Percentiles rank a stretch among this genome's conserved stretches.
Conservation (phyloP, 2,329 filamentous ascomycete genomes). For the Colletotrichum aenigma region DNA sequence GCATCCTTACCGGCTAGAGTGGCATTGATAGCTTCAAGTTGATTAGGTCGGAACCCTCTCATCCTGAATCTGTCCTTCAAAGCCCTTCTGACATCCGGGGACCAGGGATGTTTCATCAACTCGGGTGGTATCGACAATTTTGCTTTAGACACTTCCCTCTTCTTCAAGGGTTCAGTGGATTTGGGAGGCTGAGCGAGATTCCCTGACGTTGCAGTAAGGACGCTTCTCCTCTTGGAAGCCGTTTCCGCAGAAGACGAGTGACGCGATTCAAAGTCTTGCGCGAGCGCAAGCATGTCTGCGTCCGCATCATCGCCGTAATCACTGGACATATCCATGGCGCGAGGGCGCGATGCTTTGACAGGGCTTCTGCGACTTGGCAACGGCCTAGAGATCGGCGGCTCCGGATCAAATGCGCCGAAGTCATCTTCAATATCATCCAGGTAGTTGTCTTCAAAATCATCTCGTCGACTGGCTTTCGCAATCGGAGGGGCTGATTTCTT, state of each 20-base stretch:
- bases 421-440: constrained; percentile 28
- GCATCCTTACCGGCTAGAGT: constrained; percentile 86
- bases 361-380: background rate
- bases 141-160: constrained; percentile 28
- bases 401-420: background rate
- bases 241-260: constrained; percentile 35
- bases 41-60: constrained; percentile 85
- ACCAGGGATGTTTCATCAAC: constrained; percentile 78
- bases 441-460: constrained; percentile 37
- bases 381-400: background rate
- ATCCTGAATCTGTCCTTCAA: constrained; percentile 85
- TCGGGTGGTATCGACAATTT: constrained; percentile 48
- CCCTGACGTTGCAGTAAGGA: constrained; percentile 53
- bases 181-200: constrained; percentile 41
- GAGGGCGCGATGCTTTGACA: constrained; percentile 15
- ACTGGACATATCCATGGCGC: constrained; percentile 40
- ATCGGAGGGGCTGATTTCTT: background rate
- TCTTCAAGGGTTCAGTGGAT: constrained; percentile 35
- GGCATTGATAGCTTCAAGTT: constrained; percentile 94
- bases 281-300: constrained; percentile 56
- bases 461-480: background rate
- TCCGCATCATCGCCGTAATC: constrained; percentile 55
- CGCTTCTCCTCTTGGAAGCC: constrained; percentile 33
- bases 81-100: constrained; percentile 79
- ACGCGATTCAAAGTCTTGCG: constrained; percentile 52